Evolutionary conservation across 371 early-diverging fungal genomes (phyloP).

Genomic region (Apophysomyces ossiformis): DNA sequence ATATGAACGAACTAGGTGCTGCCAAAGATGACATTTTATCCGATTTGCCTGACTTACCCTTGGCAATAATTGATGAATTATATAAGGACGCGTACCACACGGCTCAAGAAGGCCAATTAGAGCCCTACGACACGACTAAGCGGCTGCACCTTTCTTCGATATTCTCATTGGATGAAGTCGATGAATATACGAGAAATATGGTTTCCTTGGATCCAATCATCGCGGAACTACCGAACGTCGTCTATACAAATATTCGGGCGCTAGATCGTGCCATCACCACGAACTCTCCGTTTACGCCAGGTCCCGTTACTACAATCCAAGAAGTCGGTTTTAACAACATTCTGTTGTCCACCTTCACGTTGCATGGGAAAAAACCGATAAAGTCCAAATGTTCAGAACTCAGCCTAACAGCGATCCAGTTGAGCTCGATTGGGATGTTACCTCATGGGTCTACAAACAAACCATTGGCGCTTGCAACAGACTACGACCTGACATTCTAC

Average conservation of each 20-base stretch:
- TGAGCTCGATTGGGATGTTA: constrained; percentile 26
- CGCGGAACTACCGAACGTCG: background rate
- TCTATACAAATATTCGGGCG: constrained; percentile 18
- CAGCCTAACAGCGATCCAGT: constrained; percentile 17
- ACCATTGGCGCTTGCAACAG: constrained; percentile 12
- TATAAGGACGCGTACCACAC: background rate
- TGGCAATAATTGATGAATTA: too few species aligned
- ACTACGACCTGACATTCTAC: constrained; percentile 21
- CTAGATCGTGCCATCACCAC: constrained; percentile 20
- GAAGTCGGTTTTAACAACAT: constrained; percentile 21
- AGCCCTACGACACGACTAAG: background rate
- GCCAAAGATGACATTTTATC: too few species aligned
- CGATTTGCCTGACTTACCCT: too few species aligned
- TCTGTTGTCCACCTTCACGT: constrained; percentile 19
- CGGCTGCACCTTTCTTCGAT: background rate
- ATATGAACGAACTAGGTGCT: too few species aligned
- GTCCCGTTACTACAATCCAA: constrained; percentile 16
- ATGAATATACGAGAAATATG: background rate
- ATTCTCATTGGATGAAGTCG: background rate
- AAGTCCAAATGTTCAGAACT: constrained; percentile 20
- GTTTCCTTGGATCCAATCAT: background rate
- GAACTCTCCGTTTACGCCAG: constrained; percentile 19
- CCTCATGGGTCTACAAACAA: constrained; percentile 25
- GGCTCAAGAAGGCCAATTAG: background rate
- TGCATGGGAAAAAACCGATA: constrained; percentile 24